Evolutionary conservation across 2,329 filamentous ascomycete genomes (phyloP).

Genomic region (Xylariaceae sp.): DNA sequence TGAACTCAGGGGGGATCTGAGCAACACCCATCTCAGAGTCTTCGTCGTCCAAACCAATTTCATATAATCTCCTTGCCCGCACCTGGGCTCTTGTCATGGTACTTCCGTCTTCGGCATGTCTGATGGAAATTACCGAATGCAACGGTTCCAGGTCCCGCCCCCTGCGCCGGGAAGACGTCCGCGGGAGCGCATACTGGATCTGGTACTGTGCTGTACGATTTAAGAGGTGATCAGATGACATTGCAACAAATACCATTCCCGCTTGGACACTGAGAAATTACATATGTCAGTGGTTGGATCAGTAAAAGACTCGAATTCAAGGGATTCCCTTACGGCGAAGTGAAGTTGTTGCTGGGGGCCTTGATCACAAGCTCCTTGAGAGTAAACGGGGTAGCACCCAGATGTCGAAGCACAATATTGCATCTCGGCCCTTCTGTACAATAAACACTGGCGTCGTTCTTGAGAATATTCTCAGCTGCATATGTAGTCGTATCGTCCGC

Average conservation of each 20-base stretch:
- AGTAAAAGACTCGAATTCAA: background rate
- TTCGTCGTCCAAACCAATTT: conserved; percentile 39
- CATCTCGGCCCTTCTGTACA: conserved; percentile 84
- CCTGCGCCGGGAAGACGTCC: conserved; percentile 19
- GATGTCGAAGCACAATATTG: conserved; percentile 80
- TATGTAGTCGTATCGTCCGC: conserved; percentile 56
- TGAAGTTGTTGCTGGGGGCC: conserved; percentile 74
- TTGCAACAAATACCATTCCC: conserved; percentile 86
- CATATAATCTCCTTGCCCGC: conserved; percentile 41
- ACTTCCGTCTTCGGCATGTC: conserved; percentile 47
- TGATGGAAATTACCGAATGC: conserved; percentile 44
- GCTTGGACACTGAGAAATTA: conserved; percentile 60
- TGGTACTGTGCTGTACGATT: conserved; percentile 69
- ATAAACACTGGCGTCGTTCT: conserved; percentile 78
- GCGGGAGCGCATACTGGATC: conserved; percentile 53
- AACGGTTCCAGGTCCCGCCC: conserved; percentile 27
- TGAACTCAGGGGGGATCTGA: conserved; percentile 54
- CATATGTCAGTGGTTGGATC: conserved; percentile 20
- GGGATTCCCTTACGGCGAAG: conserved; percentile 65
- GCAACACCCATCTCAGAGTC: conserved; percentile 43
- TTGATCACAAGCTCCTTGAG: conserved; percentile 84
- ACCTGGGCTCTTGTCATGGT: conserved; percentile 40
- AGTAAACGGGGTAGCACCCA: conserved; percentile 73
- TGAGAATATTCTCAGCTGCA: conserved; percentile 74
- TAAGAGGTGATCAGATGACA: conserved; percentile 73